Conservation (phyloP, 2,329 filamentous ascomycete species). For the Microcyclospora tardicrescens region DNA sequence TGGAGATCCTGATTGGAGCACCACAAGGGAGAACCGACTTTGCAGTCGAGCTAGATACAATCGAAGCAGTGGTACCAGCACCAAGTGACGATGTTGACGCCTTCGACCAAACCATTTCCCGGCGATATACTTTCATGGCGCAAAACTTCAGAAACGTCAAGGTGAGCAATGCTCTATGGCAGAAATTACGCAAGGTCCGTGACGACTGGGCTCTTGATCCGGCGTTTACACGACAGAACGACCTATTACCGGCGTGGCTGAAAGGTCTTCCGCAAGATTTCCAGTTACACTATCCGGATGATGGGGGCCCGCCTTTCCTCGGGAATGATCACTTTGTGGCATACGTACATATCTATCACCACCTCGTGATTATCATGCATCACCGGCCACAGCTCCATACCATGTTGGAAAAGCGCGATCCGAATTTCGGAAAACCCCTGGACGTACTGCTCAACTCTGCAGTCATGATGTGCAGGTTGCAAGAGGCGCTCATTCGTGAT, state of each 20-base stretch:
- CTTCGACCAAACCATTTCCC: constrained; percentile 61
- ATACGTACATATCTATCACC: constrained; percentile 81
- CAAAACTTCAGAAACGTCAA: constrained; percentile 67
- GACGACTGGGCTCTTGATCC: constrained; percentile 82
- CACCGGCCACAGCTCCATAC: constrained; percentile 69
- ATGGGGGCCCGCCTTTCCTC: constrained; percentile 72
- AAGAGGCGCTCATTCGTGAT: constrained; percentile 66
- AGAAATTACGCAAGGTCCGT: constrained; percentile 57
- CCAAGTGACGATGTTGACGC: constrained; percentile 56
- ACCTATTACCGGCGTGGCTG: constrained; percentile 63
- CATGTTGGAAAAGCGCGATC: constrained; percentile 64
- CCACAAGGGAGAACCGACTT: constrained; percentile 74
- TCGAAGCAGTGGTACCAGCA: constrained; percentile 58
- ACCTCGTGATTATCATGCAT: constrained; percentile 73
- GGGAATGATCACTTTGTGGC: constrained; percentile 69
- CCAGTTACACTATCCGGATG: constrained; percentile 60
- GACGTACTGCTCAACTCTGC: constrained; percentile 72
- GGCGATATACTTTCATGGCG: constrained; percentile 72
- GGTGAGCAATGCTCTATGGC: constrained; percentile 62
- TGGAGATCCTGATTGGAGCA: constrained; percentile 85
- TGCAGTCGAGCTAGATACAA: constrained; percentile 57
- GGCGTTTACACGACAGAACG: constrained; percentile 66
- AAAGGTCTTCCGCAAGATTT: constrained; percentile 67
- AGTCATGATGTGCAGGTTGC: constrained; percentile 70
- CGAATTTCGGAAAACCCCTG: constrained; percentile 81